Evolutionary conservation across 192 early-diverging fungal genomes (phyloP), one percentile per base, ranked within the genome.

Genomic region (Coemansia sp.): DNA sequence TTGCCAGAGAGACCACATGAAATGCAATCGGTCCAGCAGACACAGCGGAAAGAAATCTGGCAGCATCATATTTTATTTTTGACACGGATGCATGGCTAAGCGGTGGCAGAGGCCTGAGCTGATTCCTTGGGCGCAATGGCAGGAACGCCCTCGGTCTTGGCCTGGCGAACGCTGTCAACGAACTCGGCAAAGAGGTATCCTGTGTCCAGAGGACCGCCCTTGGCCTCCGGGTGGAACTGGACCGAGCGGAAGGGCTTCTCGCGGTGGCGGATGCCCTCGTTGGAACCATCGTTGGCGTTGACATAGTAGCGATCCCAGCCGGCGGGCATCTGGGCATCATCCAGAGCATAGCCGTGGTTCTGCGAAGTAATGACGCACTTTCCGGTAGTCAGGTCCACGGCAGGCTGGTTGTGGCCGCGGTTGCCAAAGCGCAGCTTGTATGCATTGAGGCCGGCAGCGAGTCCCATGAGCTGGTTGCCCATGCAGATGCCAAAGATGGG

Each of bases 401-500:
- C 86, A 22, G 93, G 93, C 73, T 92, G 90, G 77, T 96, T 96
- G 74, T 96, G 93, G 37, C 91, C 93, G 52, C 93, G 90, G 81
- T 96, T 96, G 33, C 93, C 93, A 45, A 85, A 96, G 38, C 82
- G 85, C 20, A 96, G 73, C 75, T 96, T 96, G 80, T 90, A 91
- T 0, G 81, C 73, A 18, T 84, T 64, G 38, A 89, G 75, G 10
- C 91, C 91, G 28, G 93, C 93, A 7, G 93, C 89, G 75, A 94
- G 77, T 34, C 90, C 93, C 54, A 96, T 78, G 16, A 96, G 48
- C 43, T 89, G 85, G 74, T 96, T 90, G 51, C 93, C 93, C 91
- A 96, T 94, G 74, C 93, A 96, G 64, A 96, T 96, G 46, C 93
- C 93, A 62, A 96, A 96, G 50, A 96, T 90, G 27, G 93, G 93